Conservation (phyloP, 192 early-diverging fungal species). For the Lobosporangium transversale region DNA sequence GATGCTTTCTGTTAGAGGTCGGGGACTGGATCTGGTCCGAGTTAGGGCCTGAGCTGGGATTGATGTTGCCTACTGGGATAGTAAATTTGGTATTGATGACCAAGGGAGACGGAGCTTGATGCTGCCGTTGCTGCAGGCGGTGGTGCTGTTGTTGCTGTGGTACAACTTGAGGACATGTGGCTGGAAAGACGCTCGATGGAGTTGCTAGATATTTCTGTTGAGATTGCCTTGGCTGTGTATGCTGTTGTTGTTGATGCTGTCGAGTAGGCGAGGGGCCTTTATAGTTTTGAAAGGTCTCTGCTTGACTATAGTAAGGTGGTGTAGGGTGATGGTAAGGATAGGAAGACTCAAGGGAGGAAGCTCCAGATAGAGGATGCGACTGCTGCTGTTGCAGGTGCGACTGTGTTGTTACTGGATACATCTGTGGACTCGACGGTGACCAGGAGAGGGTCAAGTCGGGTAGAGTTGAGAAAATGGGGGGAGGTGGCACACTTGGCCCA, state of each 20-base stretch:
- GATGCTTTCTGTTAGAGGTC: slow-evolving; percentile 22
- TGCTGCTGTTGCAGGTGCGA: slow-evolving; percentile 7
- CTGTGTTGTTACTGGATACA: slow-evolving; percentile 15
- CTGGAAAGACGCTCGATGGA: slow-evolving; percentile 7
- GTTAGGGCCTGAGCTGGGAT: background rate
- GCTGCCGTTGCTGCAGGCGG: slow-evolving; percentile 26
- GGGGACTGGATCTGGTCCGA: slow-evolving; percentile 10
- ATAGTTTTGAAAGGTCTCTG: slow-evolving; percentile 1
- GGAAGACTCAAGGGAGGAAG: slow-evolving; percentile 1
- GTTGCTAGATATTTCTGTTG: slow-evolving; percentile 33
- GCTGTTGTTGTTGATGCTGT: slow-evolving; percentile 18
- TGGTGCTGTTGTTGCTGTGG: slow-evolving; percentile 16
- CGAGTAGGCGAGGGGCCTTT: slow-evolving; percentile 1
- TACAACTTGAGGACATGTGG: background rate
- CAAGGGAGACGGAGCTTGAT: slow-evolving; percentile 11
- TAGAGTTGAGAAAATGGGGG: no score
- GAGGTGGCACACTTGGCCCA: no score
- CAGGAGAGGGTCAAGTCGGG: no score
- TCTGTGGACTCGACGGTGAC: slow-evolving; percentile 5
- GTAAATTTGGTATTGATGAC: slow-evolving; percentile 20
- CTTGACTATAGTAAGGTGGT: slow-evolving; percentile 25
- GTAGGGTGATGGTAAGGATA: slow-evolving; percentile 28
- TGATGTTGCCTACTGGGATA: background rate
- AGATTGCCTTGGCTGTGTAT: background rate
- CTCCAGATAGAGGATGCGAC: background rate